Conservation (phyloP, 2,329 filamentous ascomycete genomes). For the Ceratocystis cacaofunesta region DNA sequence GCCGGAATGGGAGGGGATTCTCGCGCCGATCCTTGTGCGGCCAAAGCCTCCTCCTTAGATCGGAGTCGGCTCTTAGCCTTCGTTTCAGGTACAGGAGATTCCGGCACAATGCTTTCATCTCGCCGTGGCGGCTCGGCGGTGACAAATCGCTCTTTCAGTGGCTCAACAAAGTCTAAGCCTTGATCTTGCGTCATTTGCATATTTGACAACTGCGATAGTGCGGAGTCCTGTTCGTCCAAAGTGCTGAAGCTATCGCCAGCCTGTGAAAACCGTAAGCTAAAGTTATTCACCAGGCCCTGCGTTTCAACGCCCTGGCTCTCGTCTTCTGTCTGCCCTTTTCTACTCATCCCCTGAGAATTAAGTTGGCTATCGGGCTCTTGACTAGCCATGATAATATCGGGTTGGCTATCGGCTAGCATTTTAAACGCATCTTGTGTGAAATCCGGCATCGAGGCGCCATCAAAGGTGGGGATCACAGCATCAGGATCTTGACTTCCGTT, state of each 20-base stretch:
- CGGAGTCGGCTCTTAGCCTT: conserved; percentile 25
- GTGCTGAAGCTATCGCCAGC: conserved; percentile 52
- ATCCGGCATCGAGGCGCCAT: conserved; percentile 11
- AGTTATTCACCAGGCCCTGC: conserved; percentile 10
- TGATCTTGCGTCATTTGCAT: conserved; percentile 53
- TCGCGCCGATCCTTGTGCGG: conserved; percentile 25
- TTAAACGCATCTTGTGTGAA: conserved; percentile 18
- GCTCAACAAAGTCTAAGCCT: conserved; percentile 60
- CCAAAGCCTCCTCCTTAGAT: conserved; percentile 26
- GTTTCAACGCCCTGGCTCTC: conserved; percentile 24
- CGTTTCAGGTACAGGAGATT: conserved; percentile 44
- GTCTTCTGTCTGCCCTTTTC: conserved; percentile 19
- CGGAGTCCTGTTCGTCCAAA: background rate
- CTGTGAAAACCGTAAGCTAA: conserved; percentile 36
- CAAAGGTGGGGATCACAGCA: conserved; percentile 21
- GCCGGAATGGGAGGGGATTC: conserved; percentile 22
- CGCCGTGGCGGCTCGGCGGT: conserved; percentile 28
- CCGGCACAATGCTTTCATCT: conserved; percentile 30
- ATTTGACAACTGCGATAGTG: conserved; percentile 11
- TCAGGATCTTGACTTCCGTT: conserved; percentile 41
- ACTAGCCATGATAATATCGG: conserved; percentile 37
- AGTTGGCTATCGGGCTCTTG: conserved; percentile 28
- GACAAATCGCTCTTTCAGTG: conserved; percentile 52
- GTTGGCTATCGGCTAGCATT: conserved; percentile 19
- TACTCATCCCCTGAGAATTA: conserved; percentile 20